Conservation (phyloP, 495 filamentous ascomycete genomes). For the Lasiosphaeria ovina region DNA sequence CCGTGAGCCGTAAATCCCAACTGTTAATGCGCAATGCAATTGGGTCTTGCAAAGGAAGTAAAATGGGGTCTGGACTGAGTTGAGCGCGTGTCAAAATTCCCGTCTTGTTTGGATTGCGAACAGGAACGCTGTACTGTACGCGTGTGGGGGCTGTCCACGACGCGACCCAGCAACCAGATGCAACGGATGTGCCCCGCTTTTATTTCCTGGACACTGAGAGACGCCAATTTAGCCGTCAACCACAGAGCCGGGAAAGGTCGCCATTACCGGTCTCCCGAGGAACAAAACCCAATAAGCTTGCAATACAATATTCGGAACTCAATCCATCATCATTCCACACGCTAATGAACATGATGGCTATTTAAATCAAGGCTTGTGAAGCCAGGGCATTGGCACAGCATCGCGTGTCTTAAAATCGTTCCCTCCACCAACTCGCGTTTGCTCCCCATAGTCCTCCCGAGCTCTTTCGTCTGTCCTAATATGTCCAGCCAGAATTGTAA, state of each 20-base stretch:
- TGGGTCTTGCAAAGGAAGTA: no score
- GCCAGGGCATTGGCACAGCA: not conserved
- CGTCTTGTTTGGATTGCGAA: not conserved
- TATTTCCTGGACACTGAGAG: not conserved
- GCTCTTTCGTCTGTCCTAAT: not conserved
- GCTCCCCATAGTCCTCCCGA: not conserved
- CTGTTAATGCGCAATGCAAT: no score
- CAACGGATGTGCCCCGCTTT: conserved; percentile 2
- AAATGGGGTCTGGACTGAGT: not conserved
- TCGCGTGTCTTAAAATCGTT: not conserved
- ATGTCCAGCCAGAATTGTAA: no score
- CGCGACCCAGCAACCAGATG: conserved; percentile 7
- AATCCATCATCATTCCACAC: not conserved
- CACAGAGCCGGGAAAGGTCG: no score
- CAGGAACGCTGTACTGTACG: not conserved
- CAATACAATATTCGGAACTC: not conserved
- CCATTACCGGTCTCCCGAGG: no score
- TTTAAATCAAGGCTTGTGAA: not conserved
- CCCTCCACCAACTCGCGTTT: not conserved
- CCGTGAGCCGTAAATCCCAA: no score
- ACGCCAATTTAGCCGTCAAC: no score
- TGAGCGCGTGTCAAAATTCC: not conserved
- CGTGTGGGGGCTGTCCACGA: not conserved
- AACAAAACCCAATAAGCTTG: no score
- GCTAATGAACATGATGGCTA: not conserved